Evolutionary conservation across 352 stramenopile genomes (phyloP), one percentile per base, ranked within the genome.

Genomic region (Pythium grandisporangium): DNA sequence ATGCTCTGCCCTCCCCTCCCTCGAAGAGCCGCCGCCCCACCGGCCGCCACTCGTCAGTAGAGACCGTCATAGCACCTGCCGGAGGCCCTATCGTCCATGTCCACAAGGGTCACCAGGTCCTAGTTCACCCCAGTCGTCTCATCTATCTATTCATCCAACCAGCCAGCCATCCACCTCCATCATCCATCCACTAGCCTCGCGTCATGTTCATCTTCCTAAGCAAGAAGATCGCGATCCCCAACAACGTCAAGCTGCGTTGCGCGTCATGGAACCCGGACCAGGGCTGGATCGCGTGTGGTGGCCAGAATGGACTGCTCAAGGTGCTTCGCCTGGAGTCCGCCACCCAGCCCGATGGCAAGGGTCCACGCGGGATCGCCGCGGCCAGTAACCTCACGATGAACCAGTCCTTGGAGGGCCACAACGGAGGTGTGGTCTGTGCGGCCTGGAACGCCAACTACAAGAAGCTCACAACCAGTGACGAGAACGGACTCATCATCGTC

Each of bases 201-300:
- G 27, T 45, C 48, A 97, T 97, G 89, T 96, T 95, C 54, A 94
- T 96, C 69, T 97, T 95, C 62, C 52, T 97, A 52, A 96, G 82
- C 76, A 97, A 97, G 69, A 97, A 94, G 70, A 95, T 96, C 48
- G 88, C 91, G 35, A 97, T 97, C 52, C 89, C 89, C 11, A 97
- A 97, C 61, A 89, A 93, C 45, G 71, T 91, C 30, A 85, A 91
- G 65, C 71, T 98, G 26, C 80, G 84, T 12, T 95, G 81, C 52
- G 63, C 92, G 25, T 70, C 83, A 23, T 97, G 91, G 90, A 97
- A 97, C 59, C 75, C 79, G 27, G 83, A 96, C 33, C 84, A 96
- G 41, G 91, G 92, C 30, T 98, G 84, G 83, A 97, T 97, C 58
- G 91, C 92, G 24, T 97, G 91, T 47, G 92, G 91, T 26, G 91